Evolutionary conservation across 2,329 filamentous ascomycete species (phyloP).

Genomic region (Lachnellula subtilissima): DNA sequence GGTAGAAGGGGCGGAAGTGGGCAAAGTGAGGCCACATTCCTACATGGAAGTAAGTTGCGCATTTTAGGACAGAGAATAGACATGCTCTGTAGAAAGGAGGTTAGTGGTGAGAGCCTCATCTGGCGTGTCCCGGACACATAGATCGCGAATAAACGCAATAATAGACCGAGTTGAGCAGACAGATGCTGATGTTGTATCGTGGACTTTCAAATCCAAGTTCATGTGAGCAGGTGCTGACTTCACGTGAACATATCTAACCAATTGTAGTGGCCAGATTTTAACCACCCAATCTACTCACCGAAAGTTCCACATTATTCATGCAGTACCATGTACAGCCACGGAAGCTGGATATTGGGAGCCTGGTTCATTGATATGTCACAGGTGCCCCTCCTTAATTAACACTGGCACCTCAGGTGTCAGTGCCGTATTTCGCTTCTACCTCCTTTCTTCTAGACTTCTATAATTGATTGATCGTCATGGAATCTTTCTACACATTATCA

Average conservation of each 20-base stretch:
- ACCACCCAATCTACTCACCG: not conserved
- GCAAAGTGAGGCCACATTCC: too few species aligned
- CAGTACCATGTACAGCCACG: not conserved
- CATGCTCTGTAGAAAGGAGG: too few species aligned
- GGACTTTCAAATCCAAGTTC: not conserved
- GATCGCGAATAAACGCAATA: too few species aligned
- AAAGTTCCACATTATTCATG: not conserved
- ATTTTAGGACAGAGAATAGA: too few species aligned
- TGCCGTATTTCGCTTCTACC: not conserved
- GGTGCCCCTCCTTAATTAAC: too few species aligned
- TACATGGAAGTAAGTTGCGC: too few species aligned
- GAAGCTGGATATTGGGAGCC: not conserved
- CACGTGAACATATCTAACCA: not conserved
- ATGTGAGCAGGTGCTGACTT: not conserved
- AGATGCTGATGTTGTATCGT: too few species aligned
- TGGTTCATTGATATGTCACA: not conserved
- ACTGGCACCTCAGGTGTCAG: too few species aligned
- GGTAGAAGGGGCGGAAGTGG: too few species aligned
- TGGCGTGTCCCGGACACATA: too few species aligned
- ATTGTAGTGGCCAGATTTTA: not conserved
- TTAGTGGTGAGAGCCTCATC: too few species aligned
- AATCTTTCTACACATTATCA: slow-evolving; percentile 10
- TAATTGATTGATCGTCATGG: not conserved
- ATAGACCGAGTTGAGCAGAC: too few species aligned
- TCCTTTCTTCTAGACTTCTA: not conserved